A percentile compares a stretch with the other conserved stretches of the same genome.
Conservation (phyloP, 352 stramenopile species). For the Peronospora belbahrii region DNA sequence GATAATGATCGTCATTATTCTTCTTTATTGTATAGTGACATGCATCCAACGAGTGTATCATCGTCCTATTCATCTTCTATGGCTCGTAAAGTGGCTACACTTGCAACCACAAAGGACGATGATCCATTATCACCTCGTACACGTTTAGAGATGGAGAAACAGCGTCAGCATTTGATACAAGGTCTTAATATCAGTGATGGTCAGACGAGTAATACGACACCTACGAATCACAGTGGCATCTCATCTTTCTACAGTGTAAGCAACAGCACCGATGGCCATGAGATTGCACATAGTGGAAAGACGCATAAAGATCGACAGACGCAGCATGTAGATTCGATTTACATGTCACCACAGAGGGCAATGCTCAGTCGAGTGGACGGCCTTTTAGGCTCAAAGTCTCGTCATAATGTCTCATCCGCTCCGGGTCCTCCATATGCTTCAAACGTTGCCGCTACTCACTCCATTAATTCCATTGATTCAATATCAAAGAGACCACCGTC, state of each 20-base stretch:
- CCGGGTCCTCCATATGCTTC: constrained; percentile 16
- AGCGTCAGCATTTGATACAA: constrained; percentile 24
- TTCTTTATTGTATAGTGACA: constrained; percentile 22
- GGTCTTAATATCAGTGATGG: constrained; percentile 12
- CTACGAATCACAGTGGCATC: constrained; percentile 18
- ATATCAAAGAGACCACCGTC: constrained; percentile 16
- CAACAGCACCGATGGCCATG: no score
- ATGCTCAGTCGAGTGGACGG: constrained; percentile 59
- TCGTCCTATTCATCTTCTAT: constrained; percentile 7
- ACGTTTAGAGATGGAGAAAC: constrained; percentile 41
- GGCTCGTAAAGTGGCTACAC: constrained; percentile 12
- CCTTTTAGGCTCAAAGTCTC: constrained; percentile 25
- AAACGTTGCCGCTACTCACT: constrained; percentile 10
- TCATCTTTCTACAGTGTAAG: constrained; percentile 24
- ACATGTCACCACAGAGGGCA: constrained; percentile 54
- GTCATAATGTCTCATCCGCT: not conserved
- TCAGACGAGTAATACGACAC: constrained; percentile 27
- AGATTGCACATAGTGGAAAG: no score
- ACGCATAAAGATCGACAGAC: no score
- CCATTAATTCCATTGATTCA: constrained; percentile 6
- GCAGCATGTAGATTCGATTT: constrained; percentile 9
- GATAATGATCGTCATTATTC: no score
- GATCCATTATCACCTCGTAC: constrained; percentile 48
- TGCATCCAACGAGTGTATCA: constrained; percentile 12
- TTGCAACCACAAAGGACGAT: constrained; percentile 18